Base-by-base conservation (phyloP, 2,329 filamentous ascomycete genomes). In the Ilyonectria mors-panacis region DNA sequence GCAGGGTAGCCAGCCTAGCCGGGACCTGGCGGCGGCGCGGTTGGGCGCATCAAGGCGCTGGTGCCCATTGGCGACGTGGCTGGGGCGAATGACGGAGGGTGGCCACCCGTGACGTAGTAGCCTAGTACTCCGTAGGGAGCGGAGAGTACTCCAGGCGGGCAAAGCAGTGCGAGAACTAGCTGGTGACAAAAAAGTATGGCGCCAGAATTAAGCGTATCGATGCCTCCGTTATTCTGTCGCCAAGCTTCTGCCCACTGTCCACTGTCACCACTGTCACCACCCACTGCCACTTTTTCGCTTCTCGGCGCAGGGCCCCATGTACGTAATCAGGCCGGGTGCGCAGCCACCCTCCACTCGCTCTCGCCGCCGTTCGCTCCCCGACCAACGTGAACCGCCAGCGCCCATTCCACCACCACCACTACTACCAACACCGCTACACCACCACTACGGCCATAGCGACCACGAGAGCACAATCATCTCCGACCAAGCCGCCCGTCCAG, bases 331-430 rank as follows among this genome's bases (percentile, higher is more conserved):
- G 39, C 39, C 8, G 39, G 39, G 39, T 42, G 39, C 39, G 39
- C 39, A 42, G 39, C 39, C 39, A 42, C 39, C 39, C 17, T 42
- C 39, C 39, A 15, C 39, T 42, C 39, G 53, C 58, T 44, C 39
- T 65, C 63, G 57, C 63, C 57, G 63, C 63, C 58, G 56, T 50
- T 65, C 21, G 35, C 51, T 56, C 59, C 59, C 50, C 57, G 37
- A 39, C 39, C 59, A 35, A 45, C 26, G 44, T 35, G 28, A 53
- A 51, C 58, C 26, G 44, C 28, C 23, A 54, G 37, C 44, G 59
- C 48, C 50, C 50, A 55, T 62, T 63, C 30, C 51, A 63, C 59
- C 54, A 63, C 54, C n/a, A 59, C 44, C 4, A 15, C 21, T 10
- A 47, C 44, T 6, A 51, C 28, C 5, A 50, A 17, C 28, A 19